Evolutionary conservation across 306 rosid genomes (phyloP), one percentile per base, ranked within the genome.

Genomic region (Ceratonia siliqua): DNA sequence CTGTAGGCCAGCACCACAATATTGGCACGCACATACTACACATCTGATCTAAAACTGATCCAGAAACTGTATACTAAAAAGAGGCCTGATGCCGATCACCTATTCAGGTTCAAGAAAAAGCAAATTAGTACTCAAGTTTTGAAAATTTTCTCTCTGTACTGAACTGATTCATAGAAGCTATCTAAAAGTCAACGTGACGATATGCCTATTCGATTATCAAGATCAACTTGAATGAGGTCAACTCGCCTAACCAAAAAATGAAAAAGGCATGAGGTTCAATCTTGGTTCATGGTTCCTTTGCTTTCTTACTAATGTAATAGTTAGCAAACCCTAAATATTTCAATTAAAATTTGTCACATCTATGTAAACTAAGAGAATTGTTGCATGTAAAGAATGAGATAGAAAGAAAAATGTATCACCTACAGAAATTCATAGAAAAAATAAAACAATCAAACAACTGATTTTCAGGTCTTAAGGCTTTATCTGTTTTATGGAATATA

Each of bases 1-100:
- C 85, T 2, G 68, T 27, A 82, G 63, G 76, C 77, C 86, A 27
- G 71, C 86, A 57, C 89, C 94, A 62, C 96, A 91, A 80, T 74
- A 54, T 53, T 82, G 89, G 82, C 98, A 91, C 96, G 82, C 98
- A 91, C 96, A 88, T 94, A 61, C 90, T 82, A 87, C 79, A 88
- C 90, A 83, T 87, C 74, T 45, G 14, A 66, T 53, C 80, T 52
- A 61, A 61, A 6, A 56, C 77, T 39, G 45, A 72, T 83, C 81
- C 71, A 36, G 78, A 46, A 54, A 81, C 52, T 57, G 4, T 62
- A 41, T 55, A 68, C 55, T 32, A 32, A 61, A 49, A 15, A 42
- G 71, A 58, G 48, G 22, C 75, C 76, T 77, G 78, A 76, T 49
- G 10, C 61, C 38, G 74, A 27, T 54, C 54, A 50, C 81, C 68